Base-by-base conservation (phyloP, 345 rosid species). In the Salix suchowensis region DNA sequence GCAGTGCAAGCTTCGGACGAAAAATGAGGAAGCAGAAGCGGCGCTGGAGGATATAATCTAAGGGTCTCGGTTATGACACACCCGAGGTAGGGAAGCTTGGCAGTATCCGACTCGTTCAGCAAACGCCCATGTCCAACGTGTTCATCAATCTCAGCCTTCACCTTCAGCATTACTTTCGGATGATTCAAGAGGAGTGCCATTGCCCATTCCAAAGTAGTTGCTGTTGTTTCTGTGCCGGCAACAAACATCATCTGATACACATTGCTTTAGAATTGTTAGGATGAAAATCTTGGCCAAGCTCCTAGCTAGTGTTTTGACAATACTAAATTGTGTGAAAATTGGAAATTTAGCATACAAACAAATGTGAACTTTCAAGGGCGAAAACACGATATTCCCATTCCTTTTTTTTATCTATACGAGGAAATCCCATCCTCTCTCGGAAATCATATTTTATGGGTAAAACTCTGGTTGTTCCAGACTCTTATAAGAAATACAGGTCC, bases 31-130 rank as follows among this genome's bases (percentile, higher is more conserved):
- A 88, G 80, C 70, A 88, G 70, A 54, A 85, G 81, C 0, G 94
- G 91, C 23, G 84, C 81, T 6, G 90, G 79, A 52, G 94, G 92
- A 68, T 84, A 86, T 64, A 91, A 73, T 72, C 92, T 85, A 4
- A 91, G 86, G 1, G 91, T 82, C 81, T 91, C 95, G 19, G 82
- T 79, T 61, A 88, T 70, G 34, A 91, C 88, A 78, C 89, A 86
- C 19, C 88, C 24, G 24, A 24, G 24, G 24, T 24, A 24, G 24
- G 24, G 24, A 24, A 24, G 24, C 24, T 24, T 24, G 24, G 0
- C 24, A 24, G 24, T 24, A 24, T 24, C 24, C 24, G 24, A 24
- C 24, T 24, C 24, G 24, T 24, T 24, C 24, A 24, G 24, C 24
- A 24, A 24, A 24, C 24, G 24, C 24, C 24, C 24, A 24, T 24